These are phyloP conservation scores for Silene vulgaris DNA, from an alignment of 179 eudicot genomes.

Conservation along the genomic window DNA sequence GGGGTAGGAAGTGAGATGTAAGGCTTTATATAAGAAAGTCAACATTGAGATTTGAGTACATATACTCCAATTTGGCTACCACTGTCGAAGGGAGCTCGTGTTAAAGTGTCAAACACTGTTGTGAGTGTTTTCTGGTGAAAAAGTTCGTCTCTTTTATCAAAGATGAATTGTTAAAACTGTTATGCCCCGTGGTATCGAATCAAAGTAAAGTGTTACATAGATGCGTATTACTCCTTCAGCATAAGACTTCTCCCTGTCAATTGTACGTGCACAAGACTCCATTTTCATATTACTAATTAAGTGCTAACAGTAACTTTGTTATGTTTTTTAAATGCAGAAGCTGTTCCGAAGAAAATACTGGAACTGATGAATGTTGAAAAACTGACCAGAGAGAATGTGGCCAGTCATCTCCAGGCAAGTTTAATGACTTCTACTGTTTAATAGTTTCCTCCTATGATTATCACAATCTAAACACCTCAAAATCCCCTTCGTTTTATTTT, in stretches of 20 bases:
- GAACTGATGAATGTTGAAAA: conserved; percentile 88
- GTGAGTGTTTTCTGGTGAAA: too few species aligned
- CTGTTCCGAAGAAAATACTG: conserved; percentile 85
- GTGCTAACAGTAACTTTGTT: not conserved
- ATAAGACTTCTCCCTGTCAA: too few species aligned
- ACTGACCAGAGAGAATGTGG: conserved; percentile 85
- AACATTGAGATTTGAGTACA: too few species aligned
- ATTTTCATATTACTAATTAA: conserved; percentile 3
- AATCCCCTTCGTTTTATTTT: not conserved
- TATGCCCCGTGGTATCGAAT: not conserved
- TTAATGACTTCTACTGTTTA: not conserved
- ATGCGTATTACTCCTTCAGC: too few species aligned
- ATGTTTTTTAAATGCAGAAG: conserved; percentile 48
- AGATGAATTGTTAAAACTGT: too few species aligned
- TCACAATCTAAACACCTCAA: not conserved
- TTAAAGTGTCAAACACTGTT: too few species aligned
- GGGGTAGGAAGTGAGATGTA: too few species aligned
- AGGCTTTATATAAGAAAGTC: too few species aligned
- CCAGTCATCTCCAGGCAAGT: conserved; percentile 88
- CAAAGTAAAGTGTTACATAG: not conserved
- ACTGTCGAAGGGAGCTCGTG: too few species aligned
- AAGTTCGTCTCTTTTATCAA: too few species aligned
- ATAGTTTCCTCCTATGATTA: not conserved
- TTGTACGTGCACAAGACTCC: not conserved
- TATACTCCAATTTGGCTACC: too few species aligned